Conservation (phyloP, 2,329 filamentous ascomycete species). For the Claviceps sp. region DNA sequence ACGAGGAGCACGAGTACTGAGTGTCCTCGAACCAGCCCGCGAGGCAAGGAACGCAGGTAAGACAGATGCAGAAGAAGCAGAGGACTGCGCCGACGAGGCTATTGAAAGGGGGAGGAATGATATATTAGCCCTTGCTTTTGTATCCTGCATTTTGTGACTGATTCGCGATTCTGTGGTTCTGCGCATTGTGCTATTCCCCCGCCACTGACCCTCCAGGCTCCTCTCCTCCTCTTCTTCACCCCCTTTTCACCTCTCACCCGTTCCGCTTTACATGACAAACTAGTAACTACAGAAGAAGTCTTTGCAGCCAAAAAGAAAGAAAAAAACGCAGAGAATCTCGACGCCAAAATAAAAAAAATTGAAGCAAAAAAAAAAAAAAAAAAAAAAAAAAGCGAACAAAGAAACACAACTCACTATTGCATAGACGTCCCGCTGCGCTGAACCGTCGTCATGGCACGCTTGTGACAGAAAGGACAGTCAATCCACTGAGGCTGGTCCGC, state of each 20-base stretch:
- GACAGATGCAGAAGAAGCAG: slow-evolving; percentile 19
- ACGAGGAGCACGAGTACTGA: slow-evolving; percentile 16
- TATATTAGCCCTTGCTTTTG: background rate
- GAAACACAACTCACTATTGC: slow-evolving; percentile 12
- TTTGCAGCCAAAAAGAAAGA: too few relatives aligned
- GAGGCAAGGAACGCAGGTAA: slow-evolving; percentile 19
- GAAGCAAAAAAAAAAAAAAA: too few relatives aligned
- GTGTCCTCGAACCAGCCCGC: slow-evolving; percentile 20
- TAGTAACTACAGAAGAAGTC: too few relatives aligned
- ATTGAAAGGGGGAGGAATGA: background rate
- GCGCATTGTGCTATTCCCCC: too few relatives aligned
- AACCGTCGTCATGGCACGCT: slow-evolving; percentile 11
- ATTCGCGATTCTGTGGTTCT: too few relatives aligned
- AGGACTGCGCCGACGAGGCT: slow-evolving; percentile 17
- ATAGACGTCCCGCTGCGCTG: slow-evolving; percentile 13
- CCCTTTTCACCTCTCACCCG: background rate
- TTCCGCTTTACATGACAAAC: too few relatives aligned
- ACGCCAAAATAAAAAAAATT: too few relatives aligned
- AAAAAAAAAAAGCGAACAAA: too few relatives aligned
- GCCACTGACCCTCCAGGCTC: too few relatives aligned
- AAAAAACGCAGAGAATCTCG: too few relatives aligned
- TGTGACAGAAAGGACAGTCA: slow-evolving; percentile 19
- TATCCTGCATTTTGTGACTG: background rate
- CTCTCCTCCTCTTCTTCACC: background rate
- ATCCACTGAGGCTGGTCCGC: slow-evolving; percentile 14